Percentiles rank a stretch among this genome's conserved stretches.
Conservation (phyloP, 352 stramenopile species). For the Saprolegnia diclina region DNA sequence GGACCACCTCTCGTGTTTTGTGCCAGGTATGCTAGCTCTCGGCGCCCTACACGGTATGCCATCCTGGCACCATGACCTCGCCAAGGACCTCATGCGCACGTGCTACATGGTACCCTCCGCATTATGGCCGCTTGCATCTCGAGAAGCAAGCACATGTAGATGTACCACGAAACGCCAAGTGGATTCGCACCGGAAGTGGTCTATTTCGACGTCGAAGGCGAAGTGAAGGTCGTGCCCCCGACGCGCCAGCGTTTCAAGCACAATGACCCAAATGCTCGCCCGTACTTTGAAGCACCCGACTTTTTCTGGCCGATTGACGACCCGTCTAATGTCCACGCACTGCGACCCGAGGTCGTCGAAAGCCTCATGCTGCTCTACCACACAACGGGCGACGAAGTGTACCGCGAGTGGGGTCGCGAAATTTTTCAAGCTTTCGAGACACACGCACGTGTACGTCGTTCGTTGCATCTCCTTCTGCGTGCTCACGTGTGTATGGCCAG, state of each 20-base stretch:
- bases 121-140: neutral
- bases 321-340: conserved; percentile 52
- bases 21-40: conserved; percentile 76
- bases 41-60: conserved; percentile 52
- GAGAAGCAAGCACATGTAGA: conserved; percentile 30
- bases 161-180: conserved; percentile 57
- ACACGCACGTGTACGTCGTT: conserved; percentile 47
- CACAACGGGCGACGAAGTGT: conserved; percentile 74
- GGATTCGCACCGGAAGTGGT: conserved; percentile 71
- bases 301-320: conserved; percentile 24
- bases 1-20: conserved; percentile 87
- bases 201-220: conserved; percentile 41
- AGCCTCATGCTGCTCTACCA: conserved; percentile 86
- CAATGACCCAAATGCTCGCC: neutral
- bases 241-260: conserved; percentile 12
- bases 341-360: conserved; percentile 86
- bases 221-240: conserved; percentile 7
- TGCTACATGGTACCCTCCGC: conserved; percentile 49
- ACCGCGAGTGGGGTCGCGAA: conserved; percentile 62
- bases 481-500: conserved; percentile 26
- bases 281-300: neutral
- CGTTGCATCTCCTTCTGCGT: neutral
- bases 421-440: conserved; percentile 79
- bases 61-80: conserved; percentile 50
- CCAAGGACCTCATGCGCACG: conserved; percentile 59